Base-by-base conservation (phyloP, 2,329 filamentous ascomycete genomes). In the Triangularia setosa region DNA sequence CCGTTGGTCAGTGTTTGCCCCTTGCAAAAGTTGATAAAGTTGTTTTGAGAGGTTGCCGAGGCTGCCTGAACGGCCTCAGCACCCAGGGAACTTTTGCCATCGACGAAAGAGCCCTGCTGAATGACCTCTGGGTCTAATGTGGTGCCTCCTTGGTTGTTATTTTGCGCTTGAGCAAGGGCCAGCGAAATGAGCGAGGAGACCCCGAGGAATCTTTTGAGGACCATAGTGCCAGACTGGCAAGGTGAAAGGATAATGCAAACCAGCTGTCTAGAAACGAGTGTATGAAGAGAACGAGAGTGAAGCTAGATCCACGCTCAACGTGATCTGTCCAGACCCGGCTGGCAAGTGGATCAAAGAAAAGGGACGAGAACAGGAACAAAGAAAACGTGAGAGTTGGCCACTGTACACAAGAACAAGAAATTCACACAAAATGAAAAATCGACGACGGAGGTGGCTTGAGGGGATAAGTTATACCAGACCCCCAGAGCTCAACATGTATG, bases 11-110 rank as follows among this genome's bases (percentile, higher is more conserved):
- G 73, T 0, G 78, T 82, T 73, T 81, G 70, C 55, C 82, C 83
- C 4, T 74, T 65, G 72, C 85, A 87, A 73, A 87, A 86, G 79
- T 87, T 87, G 80, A 87, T 86, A 73, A 87, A 87, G 77, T 87
- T 87, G 77, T 79, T 78, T 30, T 70, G 63, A 33, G 70, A 72
- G n/a, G 65, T 73, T 11, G 65, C 55, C 9, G 74, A 73, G 6
- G 64, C 59, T 21, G 73, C 70, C 64, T 77, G 73, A 27, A 68
- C 71, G 16, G 69, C 70, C 27, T 73, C 70, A 3, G 72, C 72
- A 40, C 75, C 75, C 2, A 75, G 67, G 1, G 72, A 73, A n/a
- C 69, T 30, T 24, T 70, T 69, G 11, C 77, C 77, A 64, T 75
- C 75, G 24, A 72, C 69, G 58, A 73, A 72, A 1, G 76, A 78